Evolutionary conservation across 192 early-diverging fungal genomes (phyloP).

Genomic region (Umbelopsis sp.): DNA sequence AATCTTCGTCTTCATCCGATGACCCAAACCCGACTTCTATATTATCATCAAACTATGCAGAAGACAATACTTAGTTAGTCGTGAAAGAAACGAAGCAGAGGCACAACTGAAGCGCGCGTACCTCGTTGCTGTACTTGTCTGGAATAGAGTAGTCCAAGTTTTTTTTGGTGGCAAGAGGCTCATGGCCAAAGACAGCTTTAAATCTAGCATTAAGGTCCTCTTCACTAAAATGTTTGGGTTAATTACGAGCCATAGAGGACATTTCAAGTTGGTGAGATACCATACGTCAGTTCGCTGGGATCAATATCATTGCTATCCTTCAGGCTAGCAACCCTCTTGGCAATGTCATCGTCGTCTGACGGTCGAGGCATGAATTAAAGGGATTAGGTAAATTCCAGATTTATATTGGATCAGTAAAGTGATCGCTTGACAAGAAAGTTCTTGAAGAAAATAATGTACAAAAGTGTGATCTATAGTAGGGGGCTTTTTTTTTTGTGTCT

Average conservation of each 20-base stretch:
- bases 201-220: slow-evolving; percentile 9
- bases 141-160: background rate
- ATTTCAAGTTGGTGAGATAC: background rate
- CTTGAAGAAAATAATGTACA: slow-evolving; percentile 1
- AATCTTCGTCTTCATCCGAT: slow-evolving; percentile 8
- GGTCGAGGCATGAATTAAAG: background rate
- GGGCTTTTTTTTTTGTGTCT: background rate
- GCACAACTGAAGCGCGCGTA: background rate
- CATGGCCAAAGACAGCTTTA: background rate
- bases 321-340: background rate
- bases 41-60: background rate
- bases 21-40: background rate
- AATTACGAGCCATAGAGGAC: background rate
- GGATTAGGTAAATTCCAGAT: background rate
- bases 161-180: background rate
- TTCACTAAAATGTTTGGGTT: background rate
- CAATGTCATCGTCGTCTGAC: background rate
- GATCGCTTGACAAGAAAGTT: background rate
- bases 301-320: background rate
- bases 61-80: background rate
- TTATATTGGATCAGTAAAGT: background rate
- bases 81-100: background rate
- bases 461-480: background rate
- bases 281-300: slow-evolving; percentile 1
- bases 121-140: background rate